Percentiles rank a stretch among this genome's conserved stretches.
These are phyloP conservation scores for Hypoxylon sp. DNA, from an alignment of 2,329 filamentous ascomycete genomes.

Conservation along the genomic window DNA sequence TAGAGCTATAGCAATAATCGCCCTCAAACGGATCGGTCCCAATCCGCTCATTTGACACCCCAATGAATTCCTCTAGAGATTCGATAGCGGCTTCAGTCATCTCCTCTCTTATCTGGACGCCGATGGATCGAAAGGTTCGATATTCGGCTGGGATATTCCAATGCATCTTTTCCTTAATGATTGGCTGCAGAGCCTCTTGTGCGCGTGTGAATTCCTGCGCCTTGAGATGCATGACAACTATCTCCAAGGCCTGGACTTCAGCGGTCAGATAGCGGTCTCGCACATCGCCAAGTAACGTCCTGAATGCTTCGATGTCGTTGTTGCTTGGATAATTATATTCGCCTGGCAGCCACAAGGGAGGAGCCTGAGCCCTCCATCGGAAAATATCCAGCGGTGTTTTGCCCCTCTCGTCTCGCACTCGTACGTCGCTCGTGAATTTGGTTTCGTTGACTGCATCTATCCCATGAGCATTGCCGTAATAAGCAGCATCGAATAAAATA, in stretches of 20 bases:
- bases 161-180: conserved; percentile 21
- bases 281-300: conserved; percentile 2
- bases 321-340: neutral
- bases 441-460: conserved; percentile 9
- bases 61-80: conserved; percentile 27
- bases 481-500: neutral
- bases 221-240: conserved; percentile 13
- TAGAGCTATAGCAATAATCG: conserved; percentile 4
- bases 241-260: conserved; percentile 17
- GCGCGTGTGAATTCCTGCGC: neutral
- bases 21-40: conserved; percentile 18
- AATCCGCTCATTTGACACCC: conserved; percentile 20
- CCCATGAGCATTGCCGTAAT: neutral
- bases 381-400: conserved; percentile 16
- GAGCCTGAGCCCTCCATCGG: conserved; percentile 9
- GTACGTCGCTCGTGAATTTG: conserved; percentile 13
- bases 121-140: conserved; percentile 24
- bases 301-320: conserved; percentile 15
- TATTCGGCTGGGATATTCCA: conserved; percentile 25
- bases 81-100: conserved; percentile 30
- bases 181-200: conserved; percentile 4
- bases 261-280: conserved; percentile 25
- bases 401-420: neutral
- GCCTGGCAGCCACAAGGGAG: neutral
- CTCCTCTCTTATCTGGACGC: conserved; percentile 23